Evolutionary conservation across 352 stramenopile genomes (phyloP).

Genomic region (Phytophthora sp.): DNA sequence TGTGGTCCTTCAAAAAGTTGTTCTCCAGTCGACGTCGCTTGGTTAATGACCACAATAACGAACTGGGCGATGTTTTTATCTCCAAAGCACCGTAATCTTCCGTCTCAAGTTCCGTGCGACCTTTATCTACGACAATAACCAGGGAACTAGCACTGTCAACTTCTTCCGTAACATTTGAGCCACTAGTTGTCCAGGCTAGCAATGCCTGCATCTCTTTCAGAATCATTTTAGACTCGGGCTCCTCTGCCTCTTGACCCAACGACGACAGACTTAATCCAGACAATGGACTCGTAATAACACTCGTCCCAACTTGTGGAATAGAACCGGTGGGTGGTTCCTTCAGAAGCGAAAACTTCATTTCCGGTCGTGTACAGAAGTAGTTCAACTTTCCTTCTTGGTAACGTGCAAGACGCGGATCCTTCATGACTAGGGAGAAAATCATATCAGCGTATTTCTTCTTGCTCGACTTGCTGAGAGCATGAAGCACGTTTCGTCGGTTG

Average conservation of each 20-base stretch:
- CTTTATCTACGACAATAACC: conserved; percentile 11
- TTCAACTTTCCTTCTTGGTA: conserved; percentile 8
- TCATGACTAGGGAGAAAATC: conserved; percentile 46
- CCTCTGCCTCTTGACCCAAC: conserved; percentile 49
- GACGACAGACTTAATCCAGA: conserved; percentile 52
- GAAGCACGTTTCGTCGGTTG: conserved; percentile 35
- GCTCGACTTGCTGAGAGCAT: conserved; percentile 1
- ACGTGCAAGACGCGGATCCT: conserved; percentile 51
- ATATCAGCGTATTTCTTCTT: conserved; percentile 6
- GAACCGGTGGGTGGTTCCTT: conserved; percentile 47
- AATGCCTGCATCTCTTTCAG: conserved; percentile 59
- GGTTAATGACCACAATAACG: conserved; percentile 64
- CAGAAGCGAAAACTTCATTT: conserved; percentile 47
- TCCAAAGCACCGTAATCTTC: conserved; percentile 12
- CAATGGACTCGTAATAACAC: conserved; percentile 63
- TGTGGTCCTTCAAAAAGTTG: conserved; percentile 61
- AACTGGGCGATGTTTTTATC: conserved; percentile 36
- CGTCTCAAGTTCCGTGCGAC: neutral
- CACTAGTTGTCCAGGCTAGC: conserved; percentile 55
- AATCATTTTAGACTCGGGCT: conserved; percentile 66
- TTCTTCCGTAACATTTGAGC: neutral
- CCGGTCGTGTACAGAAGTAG: neutral
- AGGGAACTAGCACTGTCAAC: conserved; percentile 35
- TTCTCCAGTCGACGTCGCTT: conserved; percentile 40
- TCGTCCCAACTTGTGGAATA: conserved; percentile 28